Base-by-base conservation (phyloP, 179 eudicot genomes). In the Beta macrorhiza region DNA sequence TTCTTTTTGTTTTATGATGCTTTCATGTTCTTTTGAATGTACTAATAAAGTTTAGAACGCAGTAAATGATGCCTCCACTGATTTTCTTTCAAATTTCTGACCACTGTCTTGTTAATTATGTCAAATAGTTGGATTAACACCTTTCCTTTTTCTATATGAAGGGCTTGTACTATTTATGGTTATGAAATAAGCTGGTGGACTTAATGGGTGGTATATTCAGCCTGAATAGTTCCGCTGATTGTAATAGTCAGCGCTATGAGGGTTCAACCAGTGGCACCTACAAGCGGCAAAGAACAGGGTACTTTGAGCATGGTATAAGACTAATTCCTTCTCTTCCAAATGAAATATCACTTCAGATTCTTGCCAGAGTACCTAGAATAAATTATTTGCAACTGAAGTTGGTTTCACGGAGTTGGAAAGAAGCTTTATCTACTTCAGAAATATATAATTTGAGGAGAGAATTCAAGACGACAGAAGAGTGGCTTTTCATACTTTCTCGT, bases 321-420 rank as follows among this genome's bases (percentile, higher is more conserved):
- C 79, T 96, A 74, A 94, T 96, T 81, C 96, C 99, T 5, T 86
- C 84, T 81, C 97, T 96, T 59, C 99, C 99, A 15, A 91, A 96
- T 81, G 99, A 96, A 86, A 85, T 96, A 80, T 92, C 99, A 29
- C 87, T 96, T 13, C 97, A 90, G 76, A 94, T 96, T 83, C 94
- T 96, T 55, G 98, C 99, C 51, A 84, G 98, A 78, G 83, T 96
- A 75, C 98, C 98, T 64, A 90, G 94, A 88, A 79, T 89, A 45
- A 37, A 77, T 83, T 88, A 94, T 76, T 82, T 87, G 75, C 78
- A 87, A 65, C 88, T 89, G 52, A 92, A 89, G 78, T 85, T 88
- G 75, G 98, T 96, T 78, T 96, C 98, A 1, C 86, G 82, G 75
- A 89, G 88, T 83, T 96, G 99, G 99, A 94, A 84, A 86, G 89